Evolutionary conservation across 345 rosid species (phyloP), one percentile per base, ranked within the genome.

Genomic region (Arabis hirsuta): DNA sequence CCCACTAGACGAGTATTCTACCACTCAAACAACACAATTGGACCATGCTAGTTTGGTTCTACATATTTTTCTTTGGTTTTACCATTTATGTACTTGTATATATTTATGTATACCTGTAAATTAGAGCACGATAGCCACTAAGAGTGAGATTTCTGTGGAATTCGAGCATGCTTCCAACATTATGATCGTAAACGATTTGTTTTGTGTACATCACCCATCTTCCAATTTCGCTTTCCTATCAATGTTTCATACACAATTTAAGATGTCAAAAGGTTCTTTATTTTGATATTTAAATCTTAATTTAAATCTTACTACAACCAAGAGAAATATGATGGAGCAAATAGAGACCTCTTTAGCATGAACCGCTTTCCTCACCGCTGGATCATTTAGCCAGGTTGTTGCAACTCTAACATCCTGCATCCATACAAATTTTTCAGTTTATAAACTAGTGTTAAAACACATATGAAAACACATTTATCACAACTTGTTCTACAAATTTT

Each of bases 161-260:
- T 56, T 68, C 73, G 55, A 94, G 86, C 98, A 94, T 91, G 86
- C 97, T 94, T 51, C 96, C 95, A 32, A 82, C 77, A 58, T 85
- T 86, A 70, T 81, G 85, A 10, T 0, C 0, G 72, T 73, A 91
- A 2, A 0, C 0, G 62, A 94, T 55, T 20, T 81, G 72, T 80
- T 38, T 62, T 0, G 96, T 74, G 41, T 91, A 88, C 24, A 89
- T 19, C 19, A 62, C 63, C 92, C 95, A 94, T 13, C 14, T 7
- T 13, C 90, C 92, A 7, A 78, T 76, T 75, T 72, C 19, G 10
- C 65, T 79, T 72, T 50, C 79, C 96, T 93, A 43, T 56, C 4
- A 22, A 71, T 39, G 43, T 62, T 62, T 11, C 9, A 53, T 22
- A 31, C 5, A 65, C 31, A 51, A 43, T 27, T 16, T 44, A 67